These are phyloP conservation scores for Fusarium sp. DNA, from an alignment of 2,329 filamentous ascomycete genomes.

Conservation along the genomic window DNA sequence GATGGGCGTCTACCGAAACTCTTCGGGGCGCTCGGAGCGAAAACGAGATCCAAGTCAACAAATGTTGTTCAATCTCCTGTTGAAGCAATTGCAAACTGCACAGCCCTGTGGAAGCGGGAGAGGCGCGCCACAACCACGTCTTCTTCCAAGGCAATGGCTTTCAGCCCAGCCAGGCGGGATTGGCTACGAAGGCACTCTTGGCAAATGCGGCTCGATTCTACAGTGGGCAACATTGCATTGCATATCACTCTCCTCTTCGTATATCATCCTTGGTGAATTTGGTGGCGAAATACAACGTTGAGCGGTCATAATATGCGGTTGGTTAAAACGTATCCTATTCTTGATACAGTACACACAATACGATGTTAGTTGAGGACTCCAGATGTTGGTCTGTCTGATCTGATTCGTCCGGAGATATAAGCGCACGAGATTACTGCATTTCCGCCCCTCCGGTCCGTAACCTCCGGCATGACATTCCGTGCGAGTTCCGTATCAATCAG, in stretches of 20 bases:
- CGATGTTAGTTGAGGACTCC: neutral
- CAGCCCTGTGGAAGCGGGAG: conserved; percentile 23
- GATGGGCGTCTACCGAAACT: conserved; percentile 32
- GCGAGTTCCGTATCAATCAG: conserved; percentile 33
- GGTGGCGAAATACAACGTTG: conserved; percentile 43
- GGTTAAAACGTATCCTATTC: neutral
- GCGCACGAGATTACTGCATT: conserved; percentile 14
- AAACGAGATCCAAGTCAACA: conserved; percentile 15
- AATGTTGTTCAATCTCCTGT: neutral
- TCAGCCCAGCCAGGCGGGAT: conserved; percentile 28
- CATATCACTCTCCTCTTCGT: neutral
- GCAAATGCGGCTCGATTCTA: conserved; percentile 37
- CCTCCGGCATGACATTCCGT: conserved; percentile 27
- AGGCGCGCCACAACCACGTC: conserved; percentile 27
- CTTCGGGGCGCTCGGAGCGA: conserved; percentile 30
- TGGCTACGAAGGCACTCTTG: conserved; percentile 32
- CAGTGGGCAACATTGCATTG: neutral
- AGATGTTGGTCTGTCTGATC: neutral
- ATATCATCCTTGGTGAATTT: neutral
- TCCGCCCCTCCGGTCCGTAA: conserved; percentile 13
- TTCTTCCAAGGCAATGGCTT: conserved; percentile 30
- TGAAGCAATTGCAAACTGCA: neutral
- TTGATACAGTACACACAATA: neutral
- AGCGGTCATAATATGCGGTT: conserved; percentile 1
- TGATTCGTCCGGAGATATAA: conserved; percentile 23